Evolutionary conservation across 495 filamentous ascomycete genomes (phyloP), one percentile per base, ranked within the genome.

Genomic region (Trichoderma asperelloides): DNA sequence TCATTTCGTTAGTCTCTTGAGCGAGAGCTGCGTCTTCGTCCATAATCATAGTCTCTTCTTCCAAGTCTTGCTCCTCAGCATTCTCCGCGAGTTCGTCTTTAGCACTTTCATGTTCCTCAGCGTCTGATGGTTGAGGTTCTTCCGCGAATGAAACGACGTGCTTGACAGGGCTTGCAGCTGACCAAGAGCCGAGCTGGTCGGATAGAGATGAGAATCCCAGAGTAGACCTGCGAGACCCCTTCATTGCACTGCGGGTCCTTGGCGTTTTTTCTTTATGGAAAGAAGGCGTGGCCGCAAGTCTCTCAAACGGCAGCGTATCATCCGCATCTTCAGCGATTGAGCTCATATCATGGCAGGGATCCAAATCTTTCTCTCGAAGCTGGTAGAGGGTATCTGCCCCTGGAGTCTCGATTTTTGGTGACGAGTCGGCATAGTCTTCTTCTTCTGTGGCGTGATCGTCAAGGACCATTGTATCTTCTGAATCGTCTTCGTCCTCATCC

Each of bases 201-300:
- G 86, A 85, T 21, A 91, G 74, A 15, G 87, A 84, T 3, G 87
- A 88, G 62, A 90, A 87, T 18, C 84, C 84, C 45, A 86, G 65
- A 47, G 68, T 69, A 62, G 67, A 65, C 74, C 64, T 40, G 27
- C 64, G 64, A 16, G 63, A 63, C 5, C 21, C 15, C 21, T 25
- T 33, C 74, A 27, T 67, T 74, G 72, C 76, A 69, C 69, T 78
- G 55, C 55, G 55, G 6, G 55, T 15, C 16, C 27, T 60, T 13
- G 55, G 55, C 27, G 55, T 60, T 12, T 8, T 27, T 21, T 30
- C 55, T 28, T 21, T 25, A 12, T 2, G 27, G 8, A 60, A 1
- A 28, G 55, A 60, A 28, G 55, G 55, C 11, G 55, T 60, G 27
- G 55, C 55, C 25, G 55, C 27, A 25, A 60, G 11, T 60, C 55